phyloP scores from a whole-genome alignment of 768 basidiomycete species.

The Russula lepida region DNA sequence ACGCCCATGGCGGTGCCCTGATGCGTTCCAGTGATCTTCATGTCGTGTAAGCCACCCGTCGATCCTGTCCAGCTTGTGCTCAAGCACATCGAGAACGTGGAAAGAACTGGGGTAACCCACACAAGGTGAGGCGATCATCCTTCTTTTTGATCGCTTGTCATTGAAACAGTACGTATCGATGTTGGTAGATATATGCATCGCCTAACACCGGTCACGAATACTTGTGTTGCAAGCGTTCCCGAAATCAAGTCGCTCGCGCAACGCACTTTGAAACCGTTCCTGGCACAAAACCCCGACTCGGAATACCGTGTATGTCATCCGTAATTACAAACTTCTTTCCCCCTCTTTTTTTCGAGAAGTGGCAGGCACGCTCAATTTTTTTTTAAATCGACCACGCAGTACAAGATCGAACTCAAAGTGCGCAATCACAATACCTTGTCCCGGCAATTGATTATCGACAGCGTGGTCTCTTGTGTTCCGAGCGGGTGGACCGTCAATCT shows the following conservation, averaged over 20 bases:
- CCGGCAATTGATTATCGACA: slow-evolving; percentile 52
- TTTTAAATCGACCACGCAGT: slow-evolving; percentile 39
- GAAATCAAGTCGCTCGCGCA: slow-evolving; percentile 61
- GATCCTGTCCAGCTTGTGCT: slow-evolving; percentile 66
- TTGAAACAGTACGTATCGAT: neutral
- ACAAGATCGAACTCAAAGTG: slow-evolving; percentile 69
- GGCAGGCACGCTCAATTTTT: neutral
- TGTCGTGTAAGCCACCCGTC: slow-evolving; percentile 69
- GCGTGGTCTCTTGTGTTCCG: slow-evolving; percentile 64
- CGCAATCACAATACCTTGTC: slow-evolving; percentile 70
- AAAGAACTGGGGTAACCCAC: slow-evolving; percentile 51
- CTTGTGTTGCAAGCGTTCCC: slow-evolving; percentile 57
- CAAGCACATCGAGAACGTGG: slow-evolving; percentile 54
- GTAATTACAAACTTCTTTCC: neutral
- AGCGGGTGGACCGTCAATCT: slow-evolving; percentile 59
- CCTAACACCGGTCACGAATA: slow-evolving; percentile 58
- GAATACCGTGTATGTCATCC: slow-evolving; percentile 39
- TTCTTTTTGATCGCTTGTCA: neutral
- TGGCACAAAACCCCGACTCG: slow-evolving; percentile 37
- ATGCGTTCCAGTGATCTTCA: slow-evolving; percentile 53
- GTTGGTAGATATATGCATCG: slow-evolving; percentile 54
- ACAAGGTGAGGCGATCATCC: slow-evolving; percentile 44
- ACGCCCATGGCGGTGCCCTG: neutral
- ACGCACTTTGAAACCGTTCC: slow-evolving; percentile 44
- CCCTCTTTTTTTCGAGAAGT: neutral